Conservation (phyloP, 768 basidiomycete species). For the Candolleomyces aberdarensis region DNA sequence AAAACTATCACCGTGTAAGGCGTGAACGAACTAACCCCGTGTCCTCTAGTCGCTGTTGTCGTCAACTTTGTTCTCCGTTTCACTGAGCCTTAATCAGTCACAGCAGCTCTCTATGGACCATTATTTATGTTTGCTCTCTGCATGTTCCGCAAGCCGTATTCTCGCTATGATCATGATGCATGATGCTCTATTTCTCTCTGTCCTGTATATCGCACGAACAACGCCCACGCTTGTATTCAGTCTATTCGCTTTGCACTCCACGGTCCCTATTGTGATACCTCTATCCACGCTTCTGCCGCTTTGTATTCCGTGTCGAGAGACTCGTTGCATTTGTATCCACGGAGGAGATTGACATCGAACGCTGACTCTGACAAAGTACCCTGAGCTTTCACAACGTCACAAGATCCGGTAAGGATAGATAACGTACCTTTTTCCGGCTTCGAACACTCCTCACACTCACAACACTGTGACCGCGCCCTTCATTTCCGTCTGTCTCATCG, state of each 20-base stretch:
- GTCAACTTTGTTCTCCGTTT: slow-evolving; percentile 87
- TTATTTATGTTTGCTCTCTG: too few relatives aligned
- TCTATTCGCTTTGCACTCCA: background rate
- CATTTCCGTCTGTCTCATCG: slow-evolving; percentile 28
- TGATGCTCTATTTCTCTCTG: background rate
- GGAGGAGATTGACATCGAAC: slow-evolving; percentile 74
- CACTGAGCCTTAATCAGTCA: slow-evolving; percentile 33
- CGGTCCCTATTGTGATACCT: background rate
- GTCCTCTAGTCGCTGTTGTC: slow-evolving; percentile 65
- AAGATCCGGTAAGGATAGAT: background rate
- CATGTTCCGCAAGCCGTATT: too few relatives aligned
- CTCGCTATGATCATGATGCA: background rate
- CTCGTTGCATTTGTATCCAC: slow-evolving; percentile 61
- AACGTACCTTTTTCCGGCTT: slow-evolving; percentile 58
- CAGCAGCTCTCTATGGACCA: too few relatives aligned
- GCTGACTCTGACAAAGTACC: slow-evolving; percentile 37
- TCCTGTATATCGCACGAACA: too few relatives aligned
- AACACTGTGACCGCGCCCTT: slow-evolving; percentile 65
- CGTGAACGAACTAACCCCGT: slow-evolving; percentile 1
- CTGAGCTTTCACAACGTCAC: background rate
- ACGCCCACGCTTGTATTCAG: too few relatives aligned
- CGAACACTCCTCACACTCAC: slow-evolving; percentile 53
- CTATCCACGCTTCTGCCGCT: slow-evolving; percentile 55
- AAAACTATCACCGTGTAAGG: background rate
- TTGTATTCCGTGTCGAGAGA: slow-evolving; percentile 46